Evolutionary conservation across 1,139 yeast genomes (phyloP).

Genomic region (Saccharomyces hybrid): DNA sequence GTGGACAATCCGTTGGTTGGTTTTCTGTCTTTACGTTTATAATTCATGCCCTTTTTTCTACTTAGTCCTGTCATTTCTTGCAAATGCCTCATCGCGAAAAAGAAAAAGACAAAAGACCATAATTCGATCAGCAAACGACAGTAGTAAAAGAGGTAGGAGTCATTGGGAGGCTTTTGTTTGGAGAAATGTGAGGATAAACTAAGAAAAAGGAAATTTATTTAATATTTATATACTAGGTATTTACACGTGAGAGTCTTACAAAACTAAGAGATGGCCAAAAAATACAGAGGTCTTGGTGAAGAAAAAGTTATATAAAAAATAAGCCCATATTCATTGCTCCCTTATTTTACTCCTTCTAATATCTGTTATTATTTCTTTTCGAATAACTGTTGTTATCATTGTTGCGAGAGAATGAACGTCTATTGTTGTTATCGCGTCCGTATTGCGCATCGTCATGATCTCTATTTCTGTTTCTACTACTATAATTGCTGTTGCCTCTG

Average conservation of each 20-base stretch:
- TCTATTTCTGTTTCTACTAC: neutral
- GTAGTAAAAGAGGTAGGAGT: no score
- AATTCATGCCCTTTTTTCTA: no score
- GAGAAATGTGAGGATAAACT: no score
- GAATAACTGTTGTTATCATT: neutral
- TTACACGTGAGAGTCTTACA: neutral
- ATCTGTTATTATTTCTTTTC: neutral
- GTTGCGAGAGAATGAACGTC: neutral
- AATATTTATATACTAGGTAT: neutral
- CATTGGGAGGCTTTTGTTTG: neutral
- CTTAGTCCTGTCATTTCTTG: no score
- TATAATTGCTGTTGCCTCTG: neutral
- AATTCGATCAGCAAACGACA: no score
- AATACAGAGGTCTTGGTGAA: neutral
- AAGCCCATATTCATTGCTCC: neutral
- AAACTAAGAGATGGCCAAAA: neutral
- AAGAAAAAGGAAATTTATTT: neutral
- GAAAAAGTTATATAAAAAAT: neutral
- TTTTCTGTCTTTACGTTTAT: no score
- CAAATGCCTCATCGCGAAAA: no score
- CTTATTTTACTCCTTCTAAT: neutral
- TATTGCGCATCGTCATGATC: constrained; percentile 4
- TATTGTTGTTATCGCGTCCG: constrained; percentile 30
- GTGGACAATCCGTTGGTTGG: neutral
- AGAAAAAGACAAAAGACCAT: no score